Evolutionary conservation across 2,329 filamentous ascomycete species (phyloP), one percentile per base, ranked within the genome.

Genomic region (Pseudopithomyces chartarum): DNA sequence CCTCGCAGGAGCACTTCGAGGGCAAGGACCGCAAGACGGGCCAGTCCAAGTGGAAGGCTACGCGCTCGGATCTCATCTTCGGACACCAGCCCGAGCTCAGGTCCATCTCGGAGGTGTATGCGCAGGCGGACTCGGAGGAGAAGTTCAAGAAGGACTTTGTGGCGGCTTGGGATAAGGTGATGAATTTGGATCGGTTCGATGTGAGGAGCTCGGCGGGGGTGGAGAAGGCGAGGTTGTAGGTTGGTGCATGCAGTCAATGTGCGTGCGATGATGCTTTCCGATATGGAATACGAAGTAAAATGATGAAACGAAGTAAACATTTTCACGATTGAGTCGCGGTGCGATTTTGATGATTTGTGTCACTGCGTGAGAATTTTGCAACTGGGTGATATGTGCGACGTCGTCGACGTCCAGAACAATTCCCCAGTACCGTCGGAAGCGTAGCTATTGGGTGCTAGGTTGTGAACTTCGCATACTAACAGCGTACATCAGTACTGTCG

Each of bases 21-120:
- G 89, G 87, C 34, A 68, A 77, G 13, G 87, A 91, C 78, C 86
- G 85, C 73, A 87, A 87, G 80, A 84, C 82, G 15, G 87, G 87
- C 51, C 67, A 79, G 47, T 83, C 84, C 79, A 90, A 87, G 79
- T 92, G 87, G 86, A 86, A 82, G 6, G 89, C 83, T 38, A 88
- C 87, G 1, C 88, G 89, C 19, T 81, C 81, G 50, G 89, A 92
- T 65, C 81, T 92, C 12, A 81, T 91, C 59, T 87, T 92, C 59
- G 89, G 89, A 52, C 86, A 86, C n/a, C 88, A 92, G 63, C 81
- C 89, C 23, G 90, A 92, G 81, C 79, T 92, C 46, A 87, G 89
- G 46, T 87, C 89, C 33, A 74, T 90, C 33, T 77, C 88, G 4
- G 89, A 92, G 79, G 83, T 91, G 0, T 92, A 92, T 66, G 89